Percentiles rank a stretch among this genome's conserved stretches.
phyloP scores from a whole-genome alignment of 768 basidiomycete species.

The Pisolithus marmoratus region DNA sequence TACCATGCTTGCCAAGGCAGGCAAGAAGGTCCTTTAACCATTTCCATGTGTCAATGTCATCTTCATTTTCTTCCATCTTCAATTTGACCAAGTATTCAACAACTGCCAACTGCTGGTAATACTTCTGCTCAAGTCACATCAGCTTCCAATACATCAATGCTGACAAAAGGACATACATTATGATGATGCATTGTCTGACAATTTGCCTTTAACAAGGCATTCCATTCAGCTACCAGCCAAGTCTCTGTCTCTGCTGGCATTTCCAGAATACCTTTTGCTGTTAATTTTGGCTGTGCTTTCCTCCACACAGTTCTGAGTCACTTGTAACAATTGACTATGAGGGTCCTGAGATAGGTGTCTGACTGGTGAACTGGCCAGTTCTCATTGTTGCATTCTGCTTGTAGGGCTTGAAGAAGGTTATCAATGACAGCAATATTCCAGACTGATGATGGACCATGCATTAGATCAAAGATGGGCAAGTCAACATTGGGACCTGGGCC shows the following conservation, averaged over 20 bases:
- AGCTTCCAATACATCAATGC: not conserved
- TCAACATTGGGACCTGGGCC: too few species aligned
- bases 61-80: not conserved
- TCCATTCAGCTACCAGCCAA: not conserved
- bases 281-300: slow-evolving; percentile 1
- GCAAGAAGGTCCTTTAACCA: slow-evolving; percentile 4
- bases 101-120: not conserved
- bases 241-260: slow-evolving; percentile 1
- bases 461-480: too few species aligned
- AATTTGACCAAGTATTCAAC: not conserved
- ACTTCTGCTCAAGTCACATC: slow-evolving; percentile 1
- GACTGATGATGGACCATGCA: too few species aligned
- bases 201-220: not conserved
- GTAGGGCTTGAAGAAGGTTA: not conserved
- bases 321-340: slow-evolving; percentile 1
- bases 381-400: not conserved
- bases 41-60: not conserved
- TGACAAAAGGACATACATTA: slow-evolving; percentile 1
- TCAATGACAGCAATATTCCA: not conserved
- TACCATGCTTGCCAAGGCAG: slow-evolving; percentile 6
- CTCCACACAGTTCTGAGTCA: not conserved
- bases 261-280: not conserved
- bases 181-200: not conserved
- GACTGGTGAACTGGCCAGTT: slow-evolving; percentile 2
- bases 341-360: slow-evolving; percentile 1